Evolutionary conservation across 2,329 filamentous ascomycete genomes (phyloP), one percentile per base, ranked within the genome.

Genomic region (Cryphonectria naterciae): DNA sequence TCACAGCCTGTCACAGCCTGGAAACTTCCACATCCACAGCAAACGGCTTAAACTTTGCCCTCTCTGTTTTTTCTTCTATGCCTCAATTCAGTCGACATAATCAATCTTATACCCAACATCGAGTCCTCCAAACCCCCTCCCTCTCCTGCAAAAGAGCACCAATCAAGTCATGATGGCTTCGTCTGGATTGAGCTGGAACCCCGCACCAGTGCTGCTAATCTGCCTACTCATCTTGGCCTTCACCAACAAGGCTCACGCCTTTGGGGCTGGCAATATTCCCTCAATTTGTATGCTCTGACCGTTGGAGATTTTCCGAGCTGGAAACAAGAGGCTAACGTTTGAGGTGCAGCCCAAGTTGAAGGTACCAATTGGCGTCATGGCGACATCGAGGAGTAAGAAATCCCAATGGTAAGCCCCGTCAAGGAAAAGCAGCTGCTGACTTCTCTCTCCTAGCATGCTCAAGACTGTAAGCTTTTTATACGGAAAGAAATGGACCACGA

Each of bases 401-500:
- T 35, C 25, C 37, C 19, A 64, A 13, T 39, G 39, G 11, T 35
- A n/a, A 66, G 52, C 68, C 35, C 92, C 22, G 10, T 17, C 61
- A 32, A 6, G n/a, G 7, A 39, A 46, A 19, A 8, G 54, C 39
- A 22, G 28, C n/a, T 28, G 32, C 67, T 56, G 28, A 68, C 67
- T 1, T 94, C 94, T 73, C 91, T 94, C 94, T 73, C 92, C 94
- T 83, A 93, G 95, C 80, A 90, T 93, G 82, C 88, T 96, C 76
- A 92, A 93, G 80, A 92, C 89, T 7, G 82, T 95, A 74, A 88
- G 91, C 41, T 95, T 93, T 77, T 86, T 95, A 70, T 87, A 91
- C 74, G 93, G 93, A 70, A 93, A 94, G 79, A 95, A 95, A 83
- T 96, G 93, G 93, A 93, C 92, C 1, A 89, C 89, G 19, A 90